A percentile compares a stretch with the other conserved stretches of the same genome.
These are phyloP conservation scores for Rutstroemia sydowiana DNA, from an alignment of 2,329 filamentous ascomycete species.

Conservation along the genomic window DNA sequence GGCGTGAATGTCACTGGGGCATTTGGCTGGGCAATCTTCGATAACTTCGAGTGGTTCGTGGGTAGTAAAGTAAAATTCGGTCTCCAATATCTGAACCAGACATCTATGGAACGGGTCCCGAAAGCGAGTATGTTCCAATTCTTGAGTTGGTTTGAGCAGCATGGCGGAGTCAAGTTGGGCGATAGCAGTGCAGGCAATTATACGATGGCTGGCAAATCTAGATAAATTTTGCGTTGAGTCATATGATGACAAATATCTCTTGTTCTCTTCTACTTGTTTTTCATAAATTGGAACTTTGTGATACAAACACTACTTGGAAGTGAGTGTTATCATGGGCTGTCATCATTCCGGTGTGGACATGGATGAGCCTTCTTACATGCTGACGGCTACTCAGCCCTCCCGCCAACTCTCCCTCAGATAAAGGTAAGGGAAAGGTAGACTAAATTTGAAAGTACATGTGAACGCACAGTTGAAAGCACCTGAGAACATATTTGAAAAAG, in stretches of 20 bases:
- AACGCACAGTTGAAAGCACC: too few relatives aligned
- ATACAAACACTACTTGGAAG: too few relatives aligned
- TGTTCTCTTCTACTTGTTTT: too few relatives aligned
- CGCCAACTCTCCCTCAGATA: too few relatives aligned
- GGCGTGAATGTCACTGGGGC: conserved; percentile 70
- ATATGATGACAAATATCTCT: not conserved
- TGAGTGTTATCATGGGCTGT: too few relatives aligned
- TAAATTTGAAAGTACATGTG: too few relatives aligned
- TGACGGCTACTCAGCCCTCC: too few relatives aligned
- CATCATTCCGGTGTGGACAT: too few relatives aligned
- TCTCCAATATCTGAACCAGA: conserved; percentile 31
- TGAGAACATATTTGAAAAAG: too few relatives aligned
- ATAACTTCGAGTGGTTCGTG: conserved; percentile 42
- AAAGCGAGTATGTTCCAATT: conserved; percentile 29
- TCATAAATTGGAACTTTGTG: too few relatives aligned
- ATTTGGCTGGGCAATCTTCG: conserved; percentile 82
- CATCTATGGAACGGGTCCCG: conserved; percentile 25
- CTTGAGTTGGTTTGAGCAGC: conserved; percentile 23
- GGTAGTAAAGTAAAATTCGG: conserved; percentile 22
- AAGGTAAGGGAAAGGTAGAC: too few relatives aligned
- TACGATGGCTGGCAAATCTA: not conserved
- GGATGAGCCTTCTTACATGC: too few relatives aligned
- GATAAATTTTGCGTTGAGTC: not conserved
- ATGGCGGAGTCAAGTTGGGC: conserved; percentile 14
- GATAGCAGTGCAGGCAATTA: not conserved